phyloP scores from a whole-genome alignment of 2,329 filamentous ascomycete genomes.

The Verticillium tricorpus region DNA sequence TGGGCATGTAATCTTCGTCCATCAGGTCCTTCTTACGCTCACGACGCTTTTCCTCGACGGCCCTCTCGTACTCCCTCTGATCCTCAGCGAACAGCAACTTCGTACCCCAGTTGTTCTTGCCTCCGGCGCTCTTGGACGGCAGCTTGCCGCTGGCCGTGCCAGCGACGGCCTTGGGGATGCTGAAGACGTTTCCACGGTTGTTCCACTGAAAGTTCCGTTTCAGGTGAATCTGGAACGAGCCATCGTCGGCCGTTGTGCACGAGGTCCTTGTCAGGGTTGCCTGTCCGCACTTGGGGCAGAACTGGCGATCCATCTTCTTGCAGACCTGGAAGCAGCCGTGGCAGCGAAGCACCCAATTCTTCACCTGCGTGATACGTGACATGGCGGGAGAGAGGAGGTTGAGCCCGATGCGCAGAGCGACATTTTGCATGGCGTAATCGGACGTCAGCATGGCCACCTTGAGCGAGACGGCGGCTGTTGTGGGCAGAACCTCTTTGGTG shows the following conservation, averaged over 20 bases:
- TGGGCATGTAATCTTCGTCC: constrained; percentile 90
- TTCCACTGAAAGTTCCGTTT: constrained; percentile 98
- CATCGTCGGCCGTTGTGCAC: constrained; percentile 77
- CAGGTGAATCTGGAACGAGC: constrained; percentile 79
- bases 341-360: constrained; percentile 86
- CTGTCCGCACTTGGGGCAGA: constrained; percentile 88
- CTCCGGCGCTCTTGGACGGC: constrained; percentile 61
- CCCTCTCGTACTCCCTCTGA: constrained; percentile 83
- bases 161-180: constrained; percentile 83
- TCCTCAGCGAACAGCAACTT: constrained; percentile 86
- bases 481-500: constrained; percentile 31
- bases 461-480: constrained; percentile 54
- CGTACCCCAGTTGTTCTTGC: constrained; percentile 82
- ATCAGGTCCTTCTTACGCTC: constrained; percentile 76
- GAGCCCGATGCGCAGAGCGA: constrained; percentile 89
- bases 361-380: constrained; percentile 76
- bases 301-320: constrained; percentile 82
- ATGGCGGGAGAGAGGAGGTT: constrained; percentile 78
- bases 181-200: constrained; percentile 86
- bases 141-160: constrained; percentile 76
- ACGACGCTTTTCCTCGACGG: constrained; percentile 59
- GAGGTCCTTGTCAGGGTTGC: constrained; percentile 78
- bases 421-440: constrained; percentile 98
- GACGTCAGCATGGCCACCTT: constrained; percentile 90
- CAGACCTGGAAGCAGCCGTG: constrained; percentile 87